These are phyloP conservation scores for Elongisporangium prolatum DNA, from an alignment of 352 stramenopile genomes.

Conservation along the genomic window DNA sequence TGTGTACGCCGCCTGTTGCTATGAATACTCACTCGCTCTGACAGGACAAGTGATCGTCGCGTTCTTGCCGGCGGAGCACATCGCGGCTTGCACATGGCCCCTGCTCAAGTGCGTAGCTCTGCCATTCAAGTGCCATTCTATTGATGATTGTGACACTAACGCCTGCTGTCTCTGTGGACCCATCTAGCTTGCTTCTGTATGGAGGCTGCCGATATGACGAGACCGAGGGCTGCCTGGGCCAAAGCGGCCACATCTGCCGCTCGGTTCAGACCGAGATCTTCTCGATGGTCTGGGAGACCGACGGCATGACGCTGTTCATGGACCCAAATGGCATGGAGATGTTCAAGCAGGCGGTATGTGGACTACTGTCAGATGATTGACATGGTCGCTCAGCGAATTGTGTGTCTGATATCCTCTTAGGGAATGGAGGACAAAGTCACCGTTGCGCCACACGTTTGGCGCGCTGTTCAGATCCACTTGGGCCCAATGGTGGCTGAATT, in stretches of 20 bases:
- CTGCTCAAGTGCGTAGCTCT: conserved; percentile 72
- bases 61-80: conserved; percentile 64
- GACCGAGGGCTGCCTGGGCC: conserved; percentile 45
- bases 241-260: conserved; percentile 56
- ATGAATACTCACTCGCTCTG: not conserved
- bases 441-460: conserved; percentile 68
- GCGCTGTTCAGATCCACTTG: conserved; percentile 73
- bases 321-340: conserved; percentile 78
- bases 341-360: conserved; percentile 65
- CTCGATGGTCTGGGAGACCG: conserved; percentile 72
- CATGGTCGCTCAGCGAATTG: not conserved
- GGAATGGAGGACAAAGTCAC: conserved; percentile 64
- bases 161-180: conserved; percentile 1
- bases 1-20: too few species aligned
- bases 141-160: too few species aligned
- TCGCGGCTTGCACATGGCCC: conserved; percentile 72
- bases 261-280: conserved; percentile 82
- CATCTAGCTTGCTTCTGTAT: conserved; percentile 69
- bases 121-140: not conserved
- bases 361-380: not conserved
- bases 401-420: conserved; percentile 14
- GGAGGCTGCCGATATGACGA: conserved; percentile 78
- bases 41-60: conserved; percentile 74
- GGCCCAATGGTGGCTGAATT: conserved; percentile 85
- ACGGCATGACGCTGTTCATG: conserved; percentile 81